A percentile compares a stretch with the other conserved stretches of the same genome.
These are phyloP conservation scores for Aegle marmelos DNA, from an alignment of 345 rosid species.

Conservation along the genomic window DNA sequence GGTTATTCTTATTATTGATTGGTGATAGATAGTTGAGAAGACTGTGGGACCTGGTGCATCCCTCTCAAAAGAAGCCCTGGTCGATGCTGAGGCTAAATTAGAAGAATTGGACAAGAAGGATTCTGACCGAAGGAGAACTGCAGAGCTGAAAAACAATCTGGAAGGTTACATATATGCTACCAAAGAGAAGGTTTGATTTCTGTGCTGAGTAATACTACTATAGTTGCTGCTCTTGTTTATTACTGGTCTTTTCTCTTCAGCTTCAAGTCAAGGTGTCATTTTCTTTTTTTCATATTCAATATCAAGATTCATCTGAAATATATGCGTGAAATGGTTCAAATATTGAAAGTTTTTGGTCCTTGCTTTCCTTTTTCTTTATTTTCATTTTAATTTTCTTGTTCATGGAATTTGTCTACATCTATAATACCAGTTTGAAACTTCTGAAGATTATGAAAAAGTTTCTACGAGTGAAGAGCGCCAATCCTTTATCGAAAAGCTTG, in stretches of 20 bases:
- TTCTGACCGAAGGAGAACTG: slow-evolving; percentile 86
- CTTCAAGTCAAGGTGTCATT: background rate
- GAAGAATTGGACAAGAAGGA: slow-evolving; percentile 85
- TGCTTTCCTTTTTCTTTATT: background rate
- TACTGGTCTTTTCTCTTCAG: background rate
- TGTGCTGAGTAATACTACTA: background rate
- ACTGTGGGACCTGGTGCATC: slow-evolving; percentile 77
- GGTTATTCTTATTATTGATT: background rate
- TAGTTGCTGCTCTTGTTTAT: background rate
- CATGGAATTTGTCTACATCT: slow-evolving; percentile 12
- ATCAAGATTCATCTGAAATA: background rate
- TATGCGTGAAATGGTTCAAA: background rate
- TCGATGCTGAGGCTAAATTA: slow-evolving; percentile 69
- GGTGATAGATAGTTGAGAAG: slow-evolving; percentile 68
- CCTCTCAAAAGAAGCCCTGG: slow-evolving; percentile 57
- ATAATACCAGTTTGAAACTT: slow-evolving; percentile 64
- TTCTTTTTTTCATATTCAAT: background rate
- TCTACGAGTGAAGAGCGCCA: slow-evolving; percentile 77
- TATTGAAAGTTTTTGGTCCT: background rate
- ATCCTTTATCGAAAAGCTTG: slow-evolving; percentile 78
- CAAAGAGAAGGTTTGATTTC: slow-evolving; percentile 71
- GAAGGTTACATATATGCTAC: slow-evolving; percentile 93
- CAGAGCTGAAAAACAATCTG: slow-evolving; percentile 88
- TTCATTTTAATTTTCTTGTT: background rate
- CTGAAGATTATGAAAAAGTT: slow-evolving; percentile 65